These are phyloP conservation scores for Monosporozyma unispora DNA, from an alignment of 805 yeast genomes.

Conservation along the genomic window DNA sequence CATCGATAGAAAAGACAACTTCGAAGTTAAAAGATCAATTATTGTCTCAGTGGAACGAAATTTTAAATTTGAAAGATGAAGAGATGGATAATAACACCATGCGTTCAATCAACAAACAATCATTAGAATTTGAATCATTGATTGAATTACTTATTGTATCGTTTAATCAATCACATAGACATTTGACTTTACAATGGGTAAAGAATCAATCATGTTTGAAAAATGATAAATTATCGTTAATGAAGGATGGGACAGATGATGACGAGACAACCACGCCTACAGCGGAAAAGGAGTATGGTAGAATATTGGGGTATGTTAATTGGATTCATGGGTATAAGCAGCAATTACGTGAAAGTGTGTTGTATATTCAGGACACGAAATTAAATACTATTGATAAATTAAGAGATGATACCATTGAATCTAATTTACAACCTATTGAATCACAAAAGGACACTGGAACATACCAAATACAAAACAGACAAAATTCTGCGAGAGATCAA, in stretches of 20 bases:
- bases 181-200: slow-evolving; percentile 12
- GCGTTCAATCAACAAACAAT: neutral
- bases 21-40: neutral
- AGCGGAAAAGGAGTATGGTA: slow-evolving; percentile 3
- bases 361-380: slow-evolving; percentile 4
- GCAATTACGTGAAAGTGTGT: slow-evolving; percentile 3
- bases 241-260: slow-evolving; percentile 2
- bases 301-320: slow-evolving; percentile 10
- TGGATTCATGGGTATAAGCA: slow-evolving; percentile 18
- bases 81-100: neutral
- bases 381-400: slow-evolving; percentile 10
- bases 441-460: neutral
- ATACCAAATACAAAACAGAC: neutral
- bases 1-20: neutral
- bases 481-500: slow-evolving; percentile 19
- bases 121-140: slow-evolving; percentile 13
- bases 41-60: neutral
- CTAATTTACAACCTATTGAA: neutral
- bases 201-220: neutral
- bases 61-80: neutral
- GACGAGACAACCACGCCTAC: neutral
- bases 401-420: slow-evolving; percentile 14
- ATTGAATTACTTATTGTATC: slow-evolving; percentile 10
- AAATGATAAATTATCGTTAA: slow-evolving; percentile 8
- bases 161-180: slow-evolving; percentile 12